These are phyloP conservation scores for Aulographum hederae DNA, from an alignment of 2,329 filamentous ascomycete genomes.

Conservation along the genomic window DNA sequence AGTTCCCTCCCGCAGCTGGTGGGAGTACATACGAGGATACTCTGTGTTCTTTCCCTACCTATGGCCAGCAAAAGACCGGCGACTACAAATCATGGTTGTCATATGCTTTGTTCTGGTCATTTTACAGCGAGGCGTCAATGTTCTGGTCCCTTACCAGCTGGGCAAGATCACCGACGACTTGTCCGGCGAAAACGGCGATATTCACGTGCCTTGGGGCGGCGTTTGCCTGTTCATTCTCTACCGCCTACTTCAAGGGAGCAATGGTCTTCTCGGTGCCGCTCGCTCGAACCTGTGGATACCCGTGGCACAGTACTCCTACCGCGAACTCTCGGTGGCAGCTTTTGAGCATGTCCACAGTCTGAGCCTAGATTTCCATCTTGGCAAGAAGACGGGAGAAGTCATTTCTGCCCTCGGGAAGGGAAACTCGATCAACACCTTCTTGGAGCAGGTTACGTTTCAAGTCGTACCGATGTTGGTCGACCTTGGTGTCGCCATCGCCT, in stretches of 20 bases:
- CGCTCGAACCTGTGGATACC: conserved; percentile 87
- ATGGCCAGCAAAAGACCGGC: conserved; percentile 70
- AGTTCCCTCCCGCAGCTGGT: conserved; percentile 78
- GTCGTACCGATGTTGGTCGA: conserved; percentile 91
- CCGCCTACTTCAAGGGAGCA: conserved; percentile 71
- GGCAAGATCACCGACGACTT: conserved; percentile 64
- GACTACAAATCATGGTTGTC: conserved; percentile 61
- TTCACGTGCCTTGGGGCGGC: conserved; percentile 49
- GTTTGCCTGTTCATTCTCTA: conserved; percentile 63
- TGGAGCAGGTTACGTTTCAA: conserved; percentile 92
- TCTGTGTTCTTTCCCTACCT: conserved; percentile 90
- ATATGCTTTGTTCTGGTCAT: conserved; percentile 68
- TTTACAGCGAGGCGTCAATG: conserved; percentile 66
- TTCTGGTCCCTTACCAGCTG: conserved; percentile 68
- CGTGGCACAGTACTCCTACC: conserved; percentile 91
- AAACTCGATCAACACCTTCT: conserved; percentile 85
- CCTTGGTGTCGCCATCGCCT: conserved; percentile 65
- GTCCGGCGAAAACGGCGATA: conserved; percentile 22
- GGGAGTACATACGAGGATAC: conserved; percentile 87
- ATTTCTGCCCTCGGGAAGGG: conserved; percentile 92
- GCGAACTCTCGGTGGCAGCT: conserved; percentile 79
- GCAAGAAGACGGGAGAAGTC: conserved; percentile 92
- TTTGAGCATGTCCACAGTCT: conserved; percentile 96
- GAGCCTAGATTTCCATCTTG: conserved; percentile 89
- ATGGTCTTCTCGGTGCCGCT: conserved; percentile 68